Conservation (phyloP, 139 green algal genomes). For the Volvox reticuliferus region DNA sequence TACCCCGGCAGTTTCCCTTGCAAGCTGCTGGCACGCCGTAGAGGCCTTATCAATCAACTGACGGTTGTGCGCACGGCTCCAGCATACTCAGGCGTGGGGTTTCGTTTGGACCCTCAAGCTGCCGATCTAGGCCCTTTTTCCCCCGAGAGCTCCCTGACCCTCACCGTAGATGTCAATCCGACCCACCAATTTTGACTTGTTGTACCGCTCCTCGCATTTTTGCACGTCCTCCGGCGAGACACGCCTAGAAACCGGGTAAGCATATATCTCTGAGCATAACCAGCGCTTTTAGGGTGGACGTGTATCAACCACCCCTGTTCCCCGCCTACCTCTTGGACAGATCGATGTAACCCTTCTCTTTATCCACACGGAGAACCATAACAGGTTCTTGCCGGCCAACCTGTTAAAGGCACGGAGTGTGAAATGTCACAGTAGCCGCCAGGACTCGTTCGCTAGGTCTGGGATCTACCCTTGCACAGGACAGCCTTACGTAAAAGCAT, state of each 20-base stretch:
- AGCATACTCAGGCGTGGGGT: too few relatives aligned
- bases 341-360: slow-evolving; percentile 99
- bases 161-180: not conserved
- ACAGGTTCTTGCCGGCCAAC: slow-evolving; percentile 97
- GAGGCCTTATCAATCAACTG: too few relatives aligned
- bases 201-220: slow-evolving; percentile 94
- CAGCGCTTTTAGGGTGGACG: too few relatives aligned
- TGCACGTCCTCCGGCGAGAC: slow-evolving; percentile 95
- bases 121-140: too few relatives aligned
- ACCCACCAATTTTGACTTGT: slow-evolving; percentile 95
- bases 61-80: too few relatives aligned
- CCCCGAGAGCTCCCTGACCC: not conserved
- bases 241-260: slow-evolving; percentile 65
- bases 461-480: not conserved
- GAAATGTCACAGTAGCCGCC: not conserved
- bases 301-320: too few relatives aligned
- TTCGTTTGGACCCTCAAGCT: too few relatives aligned
- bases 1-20: too few relatives aligned
- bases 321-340: slow-evolving; percentile 90
- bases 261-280: too few relatives aligned
- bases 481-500: not conserved
- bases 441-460: not conserved
- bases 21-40: too few relatives aligned
- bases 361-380: slow-evolving; percentile 99
- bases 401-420: slow-evolving; percentile 52